Evolutionary conservation across 441 rosid species (phyloP), one percentile per base, ranked within the genome.

Genomic region (Erysimum pusillum): DNA sequence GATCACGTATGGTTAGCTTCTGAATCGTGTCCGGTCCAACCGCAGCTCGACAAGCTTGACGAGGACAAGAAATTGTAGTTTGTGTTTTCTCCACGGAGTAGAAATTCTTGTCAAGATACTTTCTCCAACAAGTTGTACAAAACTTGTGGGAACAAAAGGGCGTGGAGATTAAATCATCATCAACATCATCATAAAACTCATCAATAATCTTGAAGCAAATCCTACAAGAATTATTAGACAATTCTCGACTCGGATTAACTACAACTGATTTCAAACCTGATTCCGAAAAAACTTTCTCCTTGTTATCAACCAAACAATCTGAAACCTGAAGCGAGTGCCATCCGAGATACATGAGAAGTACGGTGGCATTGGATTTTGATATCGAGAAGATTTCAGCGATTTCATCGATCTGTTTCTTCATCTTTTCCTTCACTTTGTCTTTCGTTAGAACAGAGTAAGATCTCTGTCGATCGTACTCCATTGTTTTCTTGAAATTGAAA

Each of bases 11-110:
- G 0, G 71, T 63, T 25, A 76, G 57, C 4, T 56, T 63, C 59
- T 70, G 60, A 10, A 76, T 76, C 61, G 61, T 76, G 36, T 63
- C 67, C 0, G 67, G 72, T 36, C 80, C 80, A 46, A 70, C 76
- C 0, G 72, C 31, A 18, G 66, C 61, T 63, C 4, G 8, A 56
- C 80, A 76, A 8, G 25, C 36, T 15, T 4, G n/a, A 25, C 38
- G 10, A 70, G 67, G 80, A 17, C 80, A 76, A 54, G 80, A 35
- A 67, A 63, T 76, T 9, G 56, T 0, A 15, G 14, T 32, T 32
- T 18, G 28, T 32, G 18, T 32, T 22, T 42, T 53, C 9, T 28
- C 48, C 0, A 54, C 2, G 20, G 34, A 44, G 65, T 44, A 58
- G 14, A 66, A 36, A 1, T 9, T 57, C 67, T 63, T 45, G 4